Conservation (phyloP, 768 basidiomycete species). For the Harrya chromipes region DNA sequence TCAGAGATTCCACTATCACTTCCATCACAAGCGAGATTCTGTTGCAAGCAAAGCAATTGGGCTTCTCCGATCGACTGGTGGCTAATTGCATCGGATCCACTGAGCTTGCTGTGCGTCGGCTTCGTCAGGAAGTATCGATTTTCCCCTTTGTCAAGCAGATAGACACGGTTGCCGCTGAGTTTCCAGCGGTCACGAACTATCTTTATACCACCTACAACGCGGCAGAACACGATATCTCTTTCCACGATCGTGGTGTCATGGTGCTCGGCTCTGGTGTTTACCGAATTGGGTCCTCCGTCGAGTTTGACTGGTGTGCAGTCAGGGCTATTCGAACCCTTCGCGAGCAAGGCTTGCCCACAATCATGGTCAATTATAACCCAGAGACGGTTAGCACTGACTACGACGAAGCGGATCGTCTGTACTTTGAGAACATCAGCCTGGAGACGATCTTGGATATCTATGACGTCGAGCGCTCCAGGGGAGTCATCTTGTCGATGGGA, state of each 20-base stretch:
- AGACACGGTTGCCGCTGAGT: constrained; percentile 98
- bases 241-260: constrained; percentile 92
- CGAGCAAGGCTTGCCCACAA: constrained; percentile 89
- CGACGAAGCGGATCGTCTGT: constrained; percentile 96
- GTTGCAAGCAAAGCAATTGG: constrained; percentile 85
- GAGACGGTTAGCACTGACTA: constrained; percentile 99
- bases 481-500: constrained; percentile 96
- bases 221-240: constrained; percentile 86
- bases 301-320: constrained; percentile 99
- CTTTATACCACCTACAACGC: constrained; percentile 98
- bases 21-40: constrained; percentile 61
- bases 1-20: constrained; percentile 61
- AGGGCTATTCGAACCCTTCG: constrained; percentile 94
- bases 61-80: constrained; percentile 93
- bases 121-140: constrained; percentile 82
- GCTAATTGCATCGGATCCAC: constrained; percentile 82
- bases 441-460: constrained; percentile 98
- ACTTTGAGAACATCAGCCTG: constrained; percentile 97
- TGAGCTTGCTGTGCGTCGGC: constrained; percentile 87
- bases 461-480: constrained; percentile 82
- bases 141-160: constrained; percentile 97
- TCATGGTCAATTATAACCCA: constrained; percentile 99
- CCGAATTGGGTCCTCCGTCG: constrained; percentile 97
- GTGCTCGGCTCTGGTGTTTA: constrained; percentile 98
- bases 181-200: constrained; percentile 98